Base-by-base conservation (phyloP, 139 green algal species). In the Limnomonas spitsbergensis region DNA sequence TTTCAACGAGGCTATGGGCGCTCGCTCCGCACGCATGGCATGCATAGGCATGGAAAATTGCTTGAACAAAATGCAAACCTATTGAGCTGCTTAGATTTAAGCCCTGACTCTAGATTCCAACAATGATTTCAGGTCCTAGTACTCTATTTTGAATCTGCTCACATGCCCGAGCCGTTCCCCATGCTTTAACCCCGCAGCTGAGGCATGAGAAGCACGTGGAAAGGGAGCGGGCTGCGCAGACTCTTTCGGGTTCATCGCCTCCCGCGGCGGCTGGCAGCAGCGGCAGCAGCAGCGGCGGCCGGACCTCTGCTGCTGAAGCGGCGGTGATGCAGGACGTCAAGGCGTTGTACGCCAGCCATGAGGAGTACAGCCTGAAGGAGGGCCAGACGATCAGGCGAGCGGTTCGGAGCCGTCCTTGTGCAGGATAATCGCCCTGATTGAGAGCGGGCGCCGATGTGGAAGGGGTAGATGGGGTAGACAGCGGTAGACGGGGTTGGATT, bases 1-100 rank as follows among this genome's bases (percentile, higher is more conserved):
- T 81, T 97, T 97, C 86, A 94, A 91, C n/a, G 91, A 93, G 4
- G 87, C 91, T 0, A 78, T 96, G 1, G 27, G 14, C 2, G 4
- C n/a, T 31, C 1, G 76, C 84, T 92, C 68, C 39, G 87, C 34
- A 24, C 0, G 38, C 24, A 9, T 68, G 29, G 73, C 31, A 3
- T 32, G 34, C 34, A 14, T 1, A 42, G 24, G 1, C 34, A 29
- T 53, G 24, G 9, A 42, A 31, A 31, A 7, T 20, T 9, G 2
- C 14, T n/a, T n/a, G 69, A 2, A 54, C 42, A 54, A 54, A 6
- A 27, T 6, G 7, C 42, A 9, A 6, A 54, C 7, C 7, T 3
- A 31, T 56, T 9, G 24, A 34, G 68, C 6, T 35, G 26, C 37
- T 53, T n/a, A n/a, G n/a, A 6, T 31, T 2, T 14, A 53, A 20